Evolutionary conservation across 2,329 filamentous ascomycete genomes (phyloP).

Genomic region (Metarhizium robertsii): DNA sequence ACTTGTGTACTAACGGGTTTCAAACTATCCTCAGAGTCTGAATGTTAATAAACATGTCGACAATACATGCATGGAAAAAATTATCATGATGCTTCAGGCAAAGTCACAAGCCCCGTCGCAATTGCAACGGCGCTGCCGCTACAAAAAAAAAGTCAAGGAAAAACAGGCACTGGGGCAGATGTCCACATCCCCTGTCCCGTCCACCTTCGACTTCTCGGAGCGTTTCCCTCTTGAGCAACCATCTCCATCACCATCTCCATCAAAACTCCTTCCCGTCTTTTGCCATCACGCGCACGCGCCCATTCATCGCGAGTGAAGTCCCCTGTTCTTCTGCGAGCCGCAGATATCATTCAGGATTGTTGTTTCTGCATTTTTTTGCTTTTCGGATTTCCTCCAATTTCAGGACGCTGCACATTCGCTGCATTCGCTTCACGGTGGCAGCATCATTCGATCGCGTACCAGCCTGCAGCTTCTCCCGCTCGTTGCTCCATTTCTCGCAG

Average conservation of each 20-base stretch:
- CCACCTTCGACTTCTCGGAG: not conserved
- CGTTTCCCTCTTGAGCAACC: not conserved
- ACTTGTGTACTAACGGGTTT: too few species aligned
- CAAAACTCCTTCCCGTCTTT: not conserved
- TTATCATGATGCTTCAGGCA: not conserved
- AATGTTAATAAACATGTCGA: too few species aligned
- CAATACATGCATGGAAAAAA: too few species aligned
- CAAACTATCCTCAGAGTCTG: too few species aligned
- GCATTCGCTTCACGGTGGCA: not conserved
- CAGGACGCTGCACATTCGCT: not conserved
- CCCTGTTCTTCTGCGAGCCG: not conserved
- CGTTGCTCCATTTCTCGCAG: not conserved
- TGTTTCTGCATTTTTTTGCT: not conserved
- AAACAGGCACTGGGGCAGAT: not conserved
- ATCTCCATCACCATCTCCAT: not conserved
- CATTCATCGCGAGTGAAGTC: not conserved
- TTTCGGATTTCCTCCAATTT: not conserved
- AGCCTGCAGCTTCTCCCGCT: not conserved
- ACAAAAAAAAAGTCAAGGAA: not conserved
- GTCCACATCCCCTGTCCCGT: not conserved
- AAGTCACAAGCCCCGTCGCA: not conserved
- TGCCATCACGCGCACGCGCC: not conserved
- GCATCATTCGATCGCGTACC: not conserved
- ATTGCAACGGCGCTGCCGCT: not conserved
- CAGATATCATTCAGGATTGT: not conserved